Evolutionary conservation across 1,139 yeast species (phyloP).

Genomic region (Suzukiozyma palmioleophila): DNA sequence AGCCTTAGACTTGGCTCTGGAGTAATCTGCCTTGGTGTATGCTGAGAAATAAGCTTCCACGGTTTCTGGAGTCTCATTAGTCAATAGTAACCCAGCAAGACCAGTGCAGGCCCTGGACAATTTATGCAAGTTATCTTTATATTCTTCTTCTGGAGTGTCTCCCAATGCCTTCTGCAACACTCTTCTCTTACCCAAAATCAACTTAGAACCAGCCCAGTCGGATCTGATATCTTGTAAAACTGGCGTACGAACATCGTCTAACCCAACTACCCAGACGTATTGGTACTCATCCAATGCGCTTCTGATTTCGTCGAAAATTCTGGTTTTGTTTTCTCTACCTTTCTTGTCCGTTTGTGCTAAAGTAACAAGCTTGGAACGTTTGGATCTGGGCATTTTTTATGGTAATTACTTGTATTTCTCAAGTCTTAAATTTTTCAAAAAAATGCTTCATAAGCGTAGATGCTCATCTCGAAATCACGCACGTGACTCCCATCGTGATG

Average conservation of each 20-base stretch:
- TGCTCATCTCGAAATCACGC: background rate
- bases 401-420: background rate
- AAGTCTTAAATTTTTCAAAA: constrained; percentile 1
- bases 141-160: constrained; percentile 81
- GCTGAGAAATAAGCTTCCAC: constrained; percentile 81
- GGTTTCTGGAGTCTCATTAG: constrained; percentile 79
- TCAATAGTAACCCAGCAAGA: constrained; percentile 81
- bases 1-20: constrained; percentile 82
- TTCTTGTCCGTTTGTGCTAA: constrained; percentile 94
- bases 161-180: constrained; percentile 93
- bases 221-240: constrained; percentile 88
- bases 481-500: background rate
- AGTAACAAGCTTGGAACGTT: constrained; percentile 91
- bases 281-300: constrained; percentile 70
- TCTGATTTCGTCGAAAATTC: constrained; percentile 88
- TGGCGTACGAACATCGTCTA: constrained; percentile 94
- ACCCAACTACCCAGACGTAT: constrained; percentile 79
- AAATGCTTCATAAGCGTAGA: background rate
- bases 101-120: constrained; percentile 61
- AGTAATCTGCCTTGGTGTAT: constrained; percentile 75
- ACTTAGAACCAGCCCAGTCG: constrained; percentile 88
- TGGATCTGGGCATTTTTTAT: constrained; percentile 80
- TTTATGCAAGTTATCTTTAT: constrained; percentile 74
- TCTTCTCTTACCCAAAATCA: constrained; percentile 86
- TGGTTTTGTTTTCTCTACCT: constrained; percentile 87